Evolutionary conservation across 306 rosid species (phyloP), one percentile per base, ranked within the genome.

Genomic region (Luffa aegyptiaca): DNA sequence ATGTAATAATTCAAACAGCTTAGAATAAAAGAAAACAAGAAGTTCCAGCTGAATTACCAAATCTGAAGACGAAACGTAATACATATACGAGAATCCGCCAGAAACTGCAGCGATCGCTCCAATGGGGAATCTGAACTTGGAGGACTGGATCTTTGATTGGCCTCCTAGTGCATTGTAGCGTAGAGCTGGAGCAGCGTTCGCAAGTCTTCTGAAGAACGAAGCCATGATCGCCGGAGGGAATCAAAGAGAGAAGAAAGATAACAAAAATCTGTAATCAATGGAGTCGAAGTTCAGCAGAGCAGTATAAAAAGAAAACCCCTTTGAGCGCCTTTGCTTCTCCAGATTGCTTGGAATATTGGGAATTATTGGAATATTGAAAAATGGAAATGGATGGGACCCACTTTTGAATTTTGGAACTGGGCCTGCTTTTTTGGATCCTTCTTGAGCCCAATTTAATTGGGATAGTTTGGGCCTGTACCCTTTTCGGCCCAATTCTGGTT

Each of bases 51-150:
- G 74, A 68, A 18, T 82, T 90, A 96, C 99, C 83, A 92, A 70
- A 80, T 82, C 81, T 66, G 96, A 81, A 36, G 92, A 86, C 70
- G 96, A 89, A 41, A 70, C 80, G 83, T 81, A 89, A 85, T 84
- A 96, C 37, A 89, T 46, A 81, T 82, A 91, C 45, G 99, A 96
- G 84, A 86, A 18, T 80, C 94, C 99, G 69, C 97, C 99, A 72
- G 97, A 88, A 82, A 90, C 78, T 52, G 98, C 98, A 7, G 97
- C 96, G 41, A 90, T 61, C 0, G 96, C 93, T 52, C 94, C 90
- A 42, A 91, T 79, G 5, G 99, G 93, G 4, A 87, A 62, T 16
- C 92, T 84, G 78, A 80, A 90, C 53, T 68, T 45, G 21, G 83
- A 21, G 84, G 83, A 66, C 21, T 58, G 37, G 69, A 89, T 78